Conservation (phyloP, 768 basidiomycete species). For the Boletus pseudopeckii region DNA sequence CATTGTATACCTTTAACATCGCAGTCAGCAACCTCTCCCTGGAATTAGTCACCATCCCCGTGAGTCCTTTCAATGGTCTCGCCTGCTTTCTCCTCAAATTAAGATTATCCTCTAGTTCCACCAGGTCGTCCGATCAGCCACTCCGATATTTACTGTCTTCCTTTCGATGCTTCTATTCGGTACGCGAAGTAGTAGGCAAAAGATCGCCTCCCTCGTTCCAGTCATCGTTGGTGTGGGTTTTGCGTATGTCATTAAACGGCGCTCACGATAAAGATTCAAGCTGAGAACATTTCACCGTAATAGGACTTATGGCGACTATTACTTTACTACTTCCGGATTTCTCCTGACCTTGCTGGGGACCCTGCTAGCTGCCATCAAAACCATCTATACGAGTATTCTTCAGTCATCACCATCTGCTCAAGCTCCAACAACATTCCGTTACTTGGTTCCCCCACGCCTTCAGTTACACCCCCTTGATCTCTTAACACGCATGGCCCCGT, state of each 20-base stretch:
- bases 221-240: conserved; percentile 89
- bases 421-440: conserved; percentile 14
- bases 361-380: conserved; percentile 88
- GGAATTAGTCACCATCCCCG: conserved; percentile 84
- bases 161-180: conserved; percentile 71
- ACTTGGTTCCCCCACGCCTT: conserved; percentile 34
- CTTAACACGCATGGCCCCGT: conserved; percentile 83
- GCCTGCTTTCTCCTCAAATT: not conserved
- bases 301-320: conserved; percentile 95
- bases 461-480: conserved; percentile 78
- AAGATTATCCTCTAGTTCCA: conserved; percentile 66
- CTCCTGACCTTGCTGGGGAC: conserved; percentile 88
- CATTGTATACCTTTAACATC: conserved; percentile 92
- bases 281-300: not conserved
- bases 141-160: conserved; percentile 88
- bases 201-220: conserved; percentile 72
- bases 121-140: conserved; percentile 90
- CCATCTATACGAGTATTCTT: conserved; percentile 83
- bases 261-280: not conserved
- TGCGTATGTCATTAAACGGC: conserved; percentile 47
- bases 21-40: conserved; percentile 91
- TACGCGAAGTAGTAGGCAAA: conserved; percentile 53
- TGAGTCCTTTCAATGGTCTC: conserved; percentile 38
- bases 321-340: conserved; percentile 82
- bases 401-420: conserved; percentile 42